These are phyloP conservation scores for Colletotrichum gloeosporioides DNA, from an alignment of 2,329 filamentous ascomycete genomes.

Conservation along the genomic window DNA sequence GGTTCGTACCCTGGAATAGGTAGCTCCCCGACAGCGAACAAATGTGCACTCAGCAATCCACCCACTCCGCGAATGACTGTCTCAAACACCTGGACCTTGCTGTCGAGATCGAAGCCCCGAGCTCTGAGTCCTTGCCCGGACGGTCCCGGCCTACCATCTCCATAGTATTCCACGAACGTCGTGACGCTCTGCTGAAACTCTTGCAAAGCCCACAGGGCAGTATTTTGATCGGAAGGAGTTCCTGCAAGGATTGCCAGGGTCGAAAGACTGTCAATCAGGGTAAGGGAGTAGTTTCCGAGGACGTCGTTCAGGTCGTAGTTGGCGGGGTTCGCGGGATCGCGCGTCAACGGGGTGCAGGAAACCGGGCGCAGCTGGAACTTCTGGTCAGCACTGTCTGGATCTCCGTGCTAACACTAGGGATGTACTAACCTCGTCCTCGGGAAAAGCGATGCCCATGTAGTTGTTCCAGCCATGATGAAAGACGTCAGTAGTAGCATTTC, in stretches of 20 bases:
- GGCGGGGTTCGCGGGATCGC: slow-evolving; percentile 79
- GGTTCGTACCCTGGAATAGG: slow-evolving; percentile 83
- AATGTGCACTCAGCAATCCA: slow-evolving; percentile 87
- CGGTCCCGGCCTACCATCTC: slow-evolving; percentile 76
- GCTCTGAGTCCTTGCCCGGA: slow-evolving; percentile 74
- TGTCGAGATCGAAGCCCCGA: slow-evolving; percentile 90
- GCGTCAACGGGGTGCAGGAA: slow-evolving; percentile 81
- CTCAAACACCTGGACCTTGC: slow-evolving; percentile 98
- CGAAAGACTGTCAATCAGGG: slow-evolving; percentile 92
- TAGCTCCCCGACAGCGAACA: slow-evolving; percentile 90
- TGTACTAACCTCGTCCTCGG: slow-evolving; percentile 79
- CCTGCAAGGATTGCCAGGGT: slow-evolving; percentile 93
- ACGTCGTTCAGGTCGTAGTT: slow-evolving; percentile 94
- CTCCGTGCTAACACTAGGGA: background rate
- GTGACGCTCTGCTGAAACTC: slow-evolving; percentile 84
- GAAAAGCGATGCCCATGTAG: slow-evolving; percentile 93
- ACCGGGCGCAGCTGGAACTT: slow-evolving; percentile 75
- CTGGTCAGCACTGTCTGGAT: slow-evolving; percentile 8
- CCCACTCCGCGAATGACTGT: slow-evolving; percentile 94
- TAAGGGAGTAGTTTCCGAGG: slow-evolving; percentile 95
- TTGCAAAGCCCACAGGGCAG: slow-evolving; percentile 65
- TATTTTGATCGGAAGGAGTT: slow-evolving; percentile 61
- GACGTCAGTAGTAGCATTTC: slow-evolving; percentile 72
- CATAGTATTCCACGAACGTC: slow-evolving; percentile 81
- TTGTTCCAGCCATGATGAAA: slow-evolving; percentile 98